Evolutionary conservation across 257 asterid genomes (phyloP).

Genomic region (Solanum bulbocastanum): DNA sequence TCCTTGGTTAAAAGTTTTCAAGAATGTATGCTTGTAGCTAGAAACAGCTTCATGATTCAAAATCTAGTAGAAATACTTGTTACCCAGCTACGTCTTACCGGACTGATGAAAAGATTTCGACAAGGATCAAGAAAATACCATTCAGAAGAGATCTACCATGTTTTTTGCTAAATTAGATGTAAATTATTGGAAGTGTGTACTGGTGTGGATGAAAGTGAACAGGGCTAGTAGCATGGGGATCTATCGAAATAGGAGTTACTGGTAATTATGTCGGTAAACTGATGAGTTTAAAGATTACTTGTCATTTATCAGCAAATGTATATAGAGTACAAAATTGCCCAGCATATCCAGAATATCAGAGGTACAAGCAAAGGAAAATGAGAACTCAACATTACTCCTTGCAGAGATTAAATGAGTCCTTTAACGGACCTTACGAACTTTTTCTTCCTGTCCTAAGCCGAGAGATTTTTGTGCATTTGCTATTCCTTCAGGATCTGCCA

Average conservation of each 20-base stretch:
- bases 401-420: neutral
- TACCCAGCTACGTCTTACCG: neutral
- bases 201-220: conserved; percentile 50
- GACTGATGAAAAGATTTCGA: neutral
- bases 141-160: conserved; percentile 17
- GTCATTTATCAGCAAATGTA: neutral
- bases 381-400: neutral
- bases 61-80: neutral
- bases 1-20: neutral
- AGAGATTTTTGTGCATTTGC: conserved; percentile 89
- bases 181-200: conserved; percentile 45
- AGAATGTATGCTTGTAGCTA: neutral
- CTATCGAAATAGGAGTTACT: conserved; percentile 11
- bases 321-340: neutral
- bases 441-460: conserved; percentile 87
- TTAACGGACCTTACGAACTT: conserved; percentile 64
- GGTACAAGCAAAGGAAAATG: neutral
- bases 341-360: neutral
- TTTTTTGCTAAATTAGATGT: conserved; percentile 25
- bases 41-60: neutral
- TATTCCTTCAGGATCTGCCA: conserved; percentile 86
- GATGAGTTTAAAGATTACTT: neutral
- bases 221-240: conserved; percentile 55
- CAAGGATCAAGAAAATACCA: conserved; percentile 17
- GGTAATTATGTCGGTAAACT: neutral